Conservation (phyloP, 1,284 basidiomycete species). For the Moesziomyces globuligerus region DNA sequence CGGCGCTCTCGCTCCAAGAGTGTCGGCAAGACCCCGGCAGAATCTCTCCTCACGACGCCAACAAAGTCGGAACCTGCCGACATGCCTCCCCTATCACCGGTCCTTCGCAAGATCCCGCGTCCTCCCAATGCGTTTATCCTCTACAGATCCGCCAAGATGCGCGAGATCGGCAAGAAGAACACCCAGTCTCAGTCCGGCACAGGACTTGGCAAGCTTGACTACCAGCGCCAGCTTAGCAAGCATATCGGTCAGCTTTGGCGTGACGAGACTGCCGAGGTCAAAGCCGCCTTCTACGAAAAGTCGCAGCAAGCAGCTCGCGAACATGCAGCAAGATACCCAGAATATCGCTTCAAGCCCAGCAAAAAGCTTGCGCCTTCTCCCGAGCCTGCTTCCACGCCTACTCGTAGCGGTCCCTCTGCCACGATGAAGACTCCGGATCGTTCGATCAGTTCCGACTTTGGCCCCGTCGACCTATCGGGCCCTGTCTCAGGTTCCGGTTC, state of each 20-base stretch:
- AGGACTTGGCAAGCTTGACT: conserved; percentile 33
- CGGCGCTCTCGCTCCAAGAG: conserved; percentile 19
- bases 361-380: background rate
- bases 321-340: conserved; percentile 25
- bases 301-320: conserved; percentile 28
- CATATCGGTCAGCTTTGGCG: conserved; percentile 37
- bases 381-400: too few relatives aligned
- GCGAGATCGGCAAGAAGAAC: conserved; percentile 13
- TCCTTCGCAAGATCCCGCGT: conserved; percentile 33
- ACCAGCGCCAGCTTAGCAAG: conserved; percentile 38
- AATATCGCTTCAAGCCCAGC: conserved; percentile 33
- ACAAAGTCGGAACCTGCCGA: background rate
- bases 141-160: conserved; percentile 35
- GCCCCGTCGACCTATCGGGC: conserved; percentile 16
- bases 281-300: conserved; percentile 26
- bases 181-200: background rate
- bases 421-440: too few relatives aligned
- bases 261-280: conserved; percentile 20
- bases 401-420: too few relatives aligned
- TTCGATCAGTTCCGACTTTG: conserved; percentile 8
- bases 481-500: conserved; percentile 37
- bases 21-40: background rate
- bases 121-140: conserved; percentile 49
- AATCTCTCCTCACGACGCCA: background rate
- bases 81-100: background rate